Base-by-base conservation (phyloP, 257 asterid species). In the Solanum pinnatisectum region DNA sequence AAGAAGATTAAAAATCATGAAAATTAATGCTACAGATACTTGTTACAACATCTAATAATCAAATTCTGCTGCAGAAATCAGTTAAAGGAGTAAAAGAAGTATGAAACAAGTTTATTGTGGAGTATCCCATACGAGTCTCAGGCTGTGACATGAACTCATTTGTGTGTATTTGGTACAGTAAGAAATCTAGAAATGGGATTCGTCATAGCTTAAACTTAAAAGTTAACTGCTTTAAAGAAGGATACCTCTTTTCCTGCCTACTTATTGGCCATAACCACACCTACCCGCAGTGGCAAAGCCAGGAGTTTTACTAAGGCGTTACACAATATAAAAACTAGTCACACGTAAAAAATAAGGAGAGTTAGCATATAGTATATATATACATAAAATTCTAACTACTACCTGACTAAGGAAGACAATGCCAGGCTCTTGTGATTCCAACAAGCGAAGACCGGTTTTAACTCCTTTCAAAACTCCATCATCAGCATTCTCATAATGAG, bases 361-460 rank as follows among this genome's bases (percentile, higher is more conserved):
- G 33, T 10, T 63, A n/a, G 4, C 71, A 63, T 1, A 60, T 23
- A 23, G 30, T 60, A 59, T 4, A 20, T n/a, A 60, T 23, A 63
- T 23, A 63, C 30, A n/a, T n/a, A 63, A n/a, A 13, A n/a, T 40
- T 40, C 35, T n/a, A 40, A 77, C 84, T 77, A 82, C 70, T 89
- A 96, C 99, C 95, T 94, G 98, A 87, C 94, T 94, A 74, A 96
- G 98, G 65, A 97, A 88, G 78, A 95, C 96, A 65, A 91, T 88
- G 87, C 98, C 98, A 5, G 95, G 42, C 42, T 94, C 92, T 88
- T 95, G 98, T n/a, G 95, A 83, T 70, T 91, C 93, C 93, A 97
- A 86, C 86, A 96, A 85, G 60, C 96, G 92, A 70, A 97, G 96
- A 90, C 95, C 91, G 6, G 94, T 92, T 88, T 88, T 89, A 83